phyloP scores from a whole-genome alignment of 257 asterid species.

The Striga asiatica region DNA sequence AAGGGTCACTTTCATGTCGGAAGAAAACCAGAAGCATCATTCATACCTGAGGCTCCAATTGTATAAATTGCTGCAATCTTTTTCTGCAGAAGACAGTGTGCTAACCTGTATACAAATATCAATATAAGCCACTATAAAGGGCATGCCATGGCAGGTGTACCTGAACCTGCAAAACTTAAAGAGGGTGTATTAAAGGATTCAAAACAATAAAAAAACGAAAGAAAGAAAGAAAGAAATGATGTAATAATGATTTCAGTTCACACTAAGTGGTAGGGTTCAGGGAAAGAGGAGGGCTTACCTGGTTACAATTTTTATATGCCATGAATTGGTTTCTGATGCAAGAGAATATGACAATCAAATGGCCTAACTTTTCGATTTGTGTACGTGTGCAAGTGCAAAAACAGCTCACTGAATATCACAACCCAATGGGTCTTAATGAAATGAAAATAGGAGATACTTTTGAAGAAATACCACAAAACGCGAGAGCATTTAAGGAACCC shows the following conservation, averaged over 20 bases:
- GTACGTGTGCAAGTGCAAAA: too few species aligned
- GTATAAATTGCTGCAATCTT: conserved; percentile 13
- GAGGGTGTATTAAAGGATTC: conserved; percentile 21
- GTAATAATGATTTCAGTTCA: not conserved
- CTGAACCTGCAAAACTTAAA: conserved; percentile 38
- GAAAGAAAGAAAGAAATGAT: not conserved
- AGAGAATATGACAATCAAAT: conserved; percentile 4
- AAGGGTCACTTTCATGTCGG: not conserved
- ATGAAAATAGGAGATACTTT: not conserved
- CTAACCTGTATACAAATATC: conserved; percentile 45
- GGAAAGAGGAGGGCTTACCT: conserved; percentile 23
- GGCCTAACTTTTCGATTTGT: not conserved
- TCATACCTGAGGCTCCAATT: not conserved
- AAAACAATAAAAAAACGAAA: not conserved
- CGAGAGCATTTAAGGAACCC: too few species aligned
- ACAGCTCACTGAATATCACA: not conserved
- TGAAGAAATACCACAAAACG: not conserved
- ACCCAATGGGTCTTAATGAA: not conserved
- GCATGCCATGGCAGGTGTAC: conserved; percentile 35
- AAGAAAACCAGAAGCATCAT: conserved; percentile 3
- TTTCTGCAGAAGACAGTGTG: conserved; percentile 26
- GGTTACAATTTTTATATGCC: not conserved
- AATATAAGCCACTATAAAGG: conserved; percentile 27
- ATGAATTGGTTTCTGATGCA: conserved; percentile 9
- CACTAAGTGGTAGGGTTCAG: not conserved